These are phyloP conservation scores for Paramecium caudatum DNA, from an alignment of 73 alveolate genomes.

Conservation along the genomic window DNA sequence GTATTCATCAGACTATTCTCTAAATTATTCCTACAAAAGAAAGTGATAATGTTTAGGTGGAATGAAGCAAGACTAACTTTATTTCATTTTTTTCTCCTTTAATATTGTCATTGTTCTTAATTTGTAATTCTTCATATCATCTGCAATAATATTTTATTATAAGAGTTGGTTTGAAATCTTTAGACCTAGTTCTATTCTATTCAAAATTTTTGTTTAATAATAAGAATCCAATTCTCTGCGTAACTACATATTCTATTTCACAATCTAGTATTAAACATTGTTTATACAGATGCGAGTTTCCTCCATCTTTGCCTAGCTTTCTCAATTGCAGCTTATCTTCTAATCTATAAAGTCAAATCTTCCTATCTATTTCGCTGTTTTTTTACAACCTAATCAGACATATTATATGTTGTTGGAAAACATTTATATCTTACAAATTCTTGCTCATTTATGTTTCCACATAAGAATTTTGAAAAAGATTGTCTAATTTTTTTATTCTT, in stretches of 20 bases:
- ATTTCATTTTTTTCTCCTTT: not conserved
- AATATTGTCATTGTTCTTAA: not conserved
- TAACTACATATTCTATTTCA: conserved; percentile 5
- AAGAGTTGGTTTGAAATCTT: not conserved
- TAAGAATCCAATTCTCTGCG: not conserved
- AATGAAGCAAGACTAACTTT: conserved; percentile 10
- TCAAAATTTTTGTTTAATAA: not conserved
- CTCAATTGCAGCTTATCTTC: conserved; percentile 6
- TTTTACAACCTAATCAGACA: not conserved
- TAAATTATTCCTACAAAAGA: not conserved
- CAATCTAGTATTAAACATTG: not conserved
- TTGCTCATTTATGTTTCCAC: not conserved
- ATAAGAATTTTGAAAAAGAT: conserved; percentile 24
- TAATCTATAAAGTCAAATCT: not conserved
- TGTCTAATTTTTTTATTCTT: conserved; percentile 17
- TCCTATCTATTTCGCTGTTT: not conserved
- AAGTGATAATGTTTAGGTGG: conserved; percentile 33
- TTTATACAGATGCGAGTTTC: not conserved
- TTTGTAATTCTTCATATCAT: conserved; percentile 24
- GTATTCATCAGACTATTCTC: conserved; percentile 4
- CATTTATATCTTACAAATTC: not conserved
- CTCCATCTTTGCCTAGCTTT: conserved; percentile 3
- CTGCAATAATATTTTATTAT: not conserved
- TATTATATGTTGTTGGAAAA: not conserved
- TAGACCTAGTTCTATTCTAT: conserved; percentile 18